Percentiles rank a stretch among this genome's conserved stretches.
phyloP scores from a whole-genome alignment of 176 grass and related monocot species.

The Bonia amplexicaulis region DNA sequence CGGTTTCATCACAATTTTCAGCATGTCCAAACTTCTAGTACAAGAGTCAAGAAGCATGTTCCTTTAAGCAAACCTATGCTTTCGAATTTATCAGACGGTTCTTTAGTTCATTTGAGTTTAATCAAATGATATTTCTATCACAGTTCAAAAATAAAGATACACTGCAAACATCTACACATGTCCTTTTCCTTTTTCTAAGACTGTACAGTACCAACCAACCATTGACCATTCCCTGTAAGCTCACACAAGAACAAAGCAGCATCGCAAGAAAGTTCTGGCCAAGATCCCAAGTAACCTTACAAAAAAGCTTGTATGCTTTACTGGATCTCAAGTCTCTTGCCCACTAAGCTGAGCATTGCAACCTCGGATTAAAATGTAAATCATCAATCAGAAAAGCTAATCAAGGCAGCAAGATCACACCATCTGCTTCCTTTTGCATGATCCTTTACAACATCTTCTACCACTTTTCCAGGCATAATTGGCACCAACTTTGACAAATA shows the following conservation, averaged over 20 bases:
- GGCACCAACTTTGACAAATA: conserved; percentile 13
- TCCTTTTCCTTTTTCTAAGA: background rate
- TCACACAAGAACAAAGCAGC: background rate
- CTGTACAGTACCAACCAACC: background rate
- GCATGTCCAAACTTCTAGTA: background rate
- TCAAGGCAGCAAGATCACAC: background rate
- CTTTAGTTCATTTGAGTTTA: background rate
- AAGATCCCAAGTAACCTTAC: conserved; percentile 30
- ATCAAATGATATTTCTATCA: background rate
- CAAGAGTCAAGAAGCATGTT: background rate
- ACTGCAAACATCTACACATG: background rate
- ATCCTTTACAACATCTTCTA: background rate
- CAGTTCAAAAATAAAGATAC: background rate
- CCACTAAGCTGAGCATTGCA: conserved; percentile 17
- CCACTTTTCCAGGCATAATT: conserved; percentile 22
- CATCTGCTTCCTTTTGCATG: background rate
- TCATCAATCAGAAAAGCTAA: background rate
- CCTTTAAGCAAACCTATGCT: background rate
- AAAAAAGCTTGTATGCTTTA: conserved; percentile 1
- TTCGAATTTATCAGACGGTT: background rate
- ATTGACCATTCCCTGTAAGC: background rate
- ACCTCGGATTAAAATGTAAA: conserved; percentile 4
- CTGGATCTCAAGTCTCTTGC: conserved; percentile 25
- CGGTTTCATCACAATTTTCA: background rate
- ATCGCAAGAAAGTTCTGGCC: conserved; percentile 30